Evolutionary conservation across 2,329 filamentous ascomycete species (phyloP), one percentile per base, ranked within the genome.

Genomic region (Ophiostoma australiae): DNA sequence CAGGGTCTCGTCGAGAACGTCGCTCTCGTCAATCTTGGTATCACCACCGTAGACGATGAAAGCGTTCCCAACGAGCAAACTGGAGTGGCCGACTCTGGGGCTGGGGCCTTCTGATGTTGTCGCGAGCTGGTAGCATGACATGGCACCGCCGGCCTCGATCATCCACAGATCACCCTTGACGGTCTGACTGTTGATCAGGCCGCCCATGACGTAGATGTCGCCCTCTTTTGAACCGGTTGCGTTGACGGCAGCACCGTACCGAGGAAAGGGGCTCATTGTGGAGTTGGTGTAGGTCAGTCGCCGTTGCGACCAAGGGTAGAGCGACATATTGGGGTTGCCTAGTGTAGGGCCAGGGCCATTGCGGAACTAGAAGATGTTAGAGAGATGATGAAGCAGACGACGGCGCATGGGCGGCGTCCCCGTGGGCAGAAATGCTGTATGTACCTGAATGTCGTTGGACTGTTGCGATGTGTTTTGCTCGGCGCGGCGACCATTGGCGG

Each of bases 41-140:
- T 99, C 96, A 78, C 95, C 95, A 68, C 95, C 96, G 78, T 98
- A 99, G 15, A 99, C 95, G 76, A 99, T 99, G 79, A 98, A 99
- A 0, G 95, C 95, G 80, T 99, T 99, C 72, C 96, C 96, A 70
- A 99, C 95, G 20, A 99, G 85, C 77, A 99, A 84, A 83, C 94
- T 96, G 27, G 94, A 87, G 81, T 99, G 95, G 3, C 95, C 95
- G 69, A 99, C 95, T 82, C 95, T 88, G 1, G 96, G 95, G 4
- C 95, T 94, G 1, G 95, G 96, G 0, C 95, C 95, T 80, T 99
- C 95, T 27, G 93, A 91, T 0, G 93, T 95, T 0, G 95, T 97
- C 13, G 91, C 88, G 71, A 99, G 88, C 33, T 94, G 94, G 78
- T 96, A 97, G 80, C 95, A 98, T 31, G 92, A 88, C 84, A 98